Base-by-base conservation (phyloP, 2,329 filamentous ascomycete genomes). In the Diplodia mutila region DNA sequence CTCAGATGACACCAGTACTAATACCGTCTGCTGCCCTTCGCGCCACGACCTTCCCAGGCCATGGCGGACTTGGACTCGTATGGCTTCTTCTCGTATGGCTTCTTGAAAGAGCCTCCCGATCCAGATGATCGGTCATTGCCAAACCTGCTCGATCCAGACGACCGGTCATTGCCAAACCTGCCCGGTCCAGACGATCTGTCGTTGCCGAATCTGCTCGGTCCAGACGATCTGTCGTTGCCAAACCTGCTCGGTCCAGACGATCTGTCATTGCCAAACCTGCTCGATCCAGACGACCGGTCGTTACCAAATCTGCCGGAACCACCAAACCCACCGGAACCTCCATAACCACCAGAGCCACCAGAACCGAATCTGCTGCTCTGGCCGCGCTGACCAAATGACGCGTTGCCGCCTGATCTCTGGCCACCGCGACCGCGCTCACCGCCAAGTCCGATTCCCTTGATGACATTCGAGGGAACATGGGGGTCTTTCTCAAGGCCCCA, bases 401-500 rank as follows among this genome's bases (percentile, higher is more conserved):
- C 4, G 0, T 42, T 18, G 16, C 6, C 39, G 16, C n/a, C n/a
- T n/a, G n/a, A n/a, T n/a, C n/a, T n/a, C n/a, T n/a, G n/a, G n/a
- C n/a, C 39, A 18, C 39, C 16, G 39, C 39, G 1, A 42, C 18
- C 4, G 39, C n/a, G 18, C 18, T 18, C 7, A 21, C 42, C 18
- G 42, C 18, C 16, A 37, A 51, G 37, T 5, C 23, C 42, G 4
- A 32, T 61, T 16, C 23, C 42, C 16, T 2, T 11, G 25, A 2
- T 4, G 25, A 52, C 11, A 29, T 4, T 18, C 11, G 9, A 5
- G 3, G 27, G 7, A 18, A 63, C 5, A 67, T 46, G 69, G 67
- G 81, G 81, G 11, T 76, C 74, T 27, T 74, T 70, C 4, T 76
- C 69, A 73, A 85, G 77, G 6, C 82, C 80, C 79, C 82, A 85